Base-by-base conservation (phyloP, 1,284 basidiomycete genomes). In the Boletus mariae region DNA sequence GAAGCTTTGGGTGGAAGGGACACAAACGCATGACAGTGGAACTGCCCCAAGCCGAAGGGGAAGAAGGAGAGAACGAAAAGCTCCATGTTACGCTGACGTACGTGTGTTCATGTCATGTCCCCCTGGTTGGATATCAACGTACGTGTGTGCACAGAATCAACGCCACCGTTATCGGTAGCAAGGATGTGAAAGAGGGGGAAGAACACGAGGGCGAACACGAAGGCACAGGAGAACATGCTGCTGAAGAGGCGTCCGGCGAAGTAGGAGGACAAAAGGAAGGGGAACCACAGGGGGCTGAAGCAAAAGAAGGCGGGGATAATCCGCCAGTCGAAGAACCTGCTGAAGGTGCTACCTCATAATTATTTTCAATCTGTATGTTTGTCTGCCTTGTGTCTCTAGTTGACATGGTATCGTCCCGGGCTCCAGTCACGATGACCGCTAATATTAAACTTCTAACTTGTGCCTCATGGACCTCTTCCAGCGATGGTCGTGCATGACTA, bases 1-100 rank as follows among this genome's bases (percentile, higher is more conserved):
- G 87, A 15, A 87, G 85, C 64, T 89, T 86, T 66, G 88, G 89
- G 5, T 91, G 88, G 88, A 91, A 90, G 65, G 88, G 85, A 5
- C 80, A 70, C 66, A 86, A 85, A 68, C 78, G 83, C 28, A 69
- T 90, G 56, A 77, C 75, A 2, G 75, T 91, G 47, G 85, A 88
- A 62, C 65, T 91, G 13, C 73, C 77, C 54, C 75, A 76, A 55
- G 64, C 72, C 0, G 78, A 80, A 26, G 78, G 72, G 5, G 78
- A 78, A 34, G 78, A 78, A 37, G 82, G 70, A 69, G 57, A 82
- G 69, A 78, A 77, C 25, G 74, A 75, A 49, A 84, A 79, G 67
- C 84, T 90, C 2, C 80, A 85, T 61, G 86, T 91, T n/a, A 82
- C 80, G 76, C 69, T 91, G 55, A 82, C 79, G 88, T 90, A 67